A percentile compares a stretch with the other conserved stretches of the same genome.
Evolutionary conservation across 2,329 filamentous ascomycete species (phyloP).

Genomic region (Paecilomyces variotii): DNA sequence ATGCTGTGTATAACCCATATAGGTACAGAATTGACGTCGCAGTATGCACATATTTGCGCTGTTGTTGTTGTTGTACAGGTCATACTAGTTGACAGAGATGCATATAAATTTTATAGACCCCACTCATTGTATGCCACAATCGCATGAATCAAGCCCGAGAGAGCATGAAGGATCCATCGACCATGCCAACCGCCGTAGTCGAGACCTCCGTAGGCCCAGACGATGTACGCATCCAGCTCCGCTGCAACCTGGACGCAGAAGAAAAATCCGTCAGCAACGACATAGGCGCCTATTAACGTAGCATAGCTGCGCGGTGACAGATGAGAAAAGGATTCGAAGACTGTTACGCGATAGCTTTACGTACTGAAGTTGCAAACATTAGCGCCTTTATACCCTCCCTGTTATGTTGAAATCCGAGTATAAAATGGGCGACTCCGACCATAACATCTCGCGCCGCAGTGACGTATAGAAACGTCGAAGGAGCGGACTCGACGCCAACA

Average conservation of each 20-base stretch:
- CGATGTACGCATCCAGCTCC: background rate
- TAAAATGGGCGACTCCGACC: background rate
- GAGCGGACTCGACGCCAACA: background rate
- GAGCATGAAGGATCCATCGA: background rate
- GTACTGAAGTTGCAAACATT: background rate
- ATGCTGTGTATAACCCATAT: too few species aligned
- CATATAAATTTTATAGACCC: background rate
- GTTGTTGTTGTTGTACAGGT: too few species aligned
- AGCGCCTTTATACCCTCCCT: background rate
- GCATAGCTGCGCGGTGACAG: background rate
- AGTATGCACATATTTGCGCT: too few species aligned
- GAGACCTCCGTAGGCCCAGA: background rate
- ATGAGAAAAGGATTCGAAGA: background rate
- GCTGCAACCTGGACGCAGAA: background rate
- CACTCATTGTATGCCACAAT: background rate
- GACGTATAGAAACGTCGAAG: background rate
- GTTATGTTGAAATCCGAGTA: background rate
- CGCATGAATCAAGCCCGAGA: background rate
- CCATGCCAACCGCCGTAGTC: background rate
- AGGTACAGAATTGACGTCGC: too few species aligned
- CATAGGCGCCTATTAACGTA: background rate
- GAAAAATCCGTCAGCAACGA: background rate
- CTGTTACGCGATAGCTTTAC: background rate
- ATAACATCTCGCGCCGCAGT: background rate
- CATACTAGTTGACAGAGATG: too few species aligned